These are phyloP conservation scores for Salvia hispanica DNA, from an alignment of 257 asterid species.

Conservation along the genomic window DNA sequence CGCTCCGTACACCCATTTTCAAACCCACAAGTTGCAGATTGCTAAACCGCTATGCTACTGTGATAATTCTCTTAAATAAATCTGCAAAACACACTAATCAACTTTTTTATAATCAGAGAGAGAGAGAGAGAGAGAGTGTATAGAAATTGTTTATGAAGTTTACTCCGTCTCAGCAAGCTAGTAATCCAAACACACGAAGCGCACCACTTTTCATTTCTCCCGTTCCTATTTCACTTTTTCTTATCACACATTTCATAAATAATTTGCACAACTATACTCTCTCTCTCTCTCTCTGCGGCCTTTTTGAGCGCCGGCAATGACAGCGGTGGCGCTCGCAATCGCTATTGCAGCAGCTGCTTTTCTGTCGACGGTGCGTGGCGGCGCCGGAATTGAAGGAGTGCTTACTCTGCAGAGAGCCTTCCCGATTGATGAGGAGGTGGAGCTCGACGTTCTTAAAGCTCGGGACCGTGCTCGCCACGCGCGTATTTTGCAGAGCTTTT, in stretches of 20 bases:
- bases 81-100: too few relatives aligned
- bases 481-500: conserved; percentile 63
- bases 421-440: conserved; percentile 54
- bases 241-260: conserved; percentile 19
- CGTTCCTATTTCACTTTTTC: background rate
- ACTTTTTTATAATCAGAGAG: too few relatives aligned
- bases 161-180: conserved; percentile 13
- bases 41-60: too few relatives aligned
- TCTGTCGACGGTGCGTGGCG: conserved; percentile 34
- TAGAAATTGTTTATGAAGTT: background rate
- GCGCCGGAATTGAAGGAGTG: conserved; percentile 44
- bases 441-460: conserved; percentile 57
- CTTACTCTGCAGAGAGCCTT: conserved; percentile 67
- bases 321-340: conserved; percentile 35
- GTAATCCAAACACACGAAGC: background rate
- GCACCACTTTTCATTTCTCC: too few relatives aligned
- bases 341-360: conserved; percentile 29
- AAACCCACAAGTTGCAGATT: too few relatives aligned
- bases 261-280: background rate
- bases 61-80: too few relatives aligned
- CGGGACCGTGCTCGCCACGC: conserved; percentile 85
- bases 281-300: background rate
- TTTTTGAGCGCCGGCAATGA: conserved; percentile 39
- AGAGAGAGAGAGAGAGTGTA: too few relatives aligned
- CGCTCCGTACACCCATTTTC: too few relatives aligned